Percentiles rank a stretch among this genome's conserved stretches.
Evolutionary conservation across 2,329 filamentous ascomycete species (phyloP).

Genomic region (Phyllosticta citrichinensis): DNA sequence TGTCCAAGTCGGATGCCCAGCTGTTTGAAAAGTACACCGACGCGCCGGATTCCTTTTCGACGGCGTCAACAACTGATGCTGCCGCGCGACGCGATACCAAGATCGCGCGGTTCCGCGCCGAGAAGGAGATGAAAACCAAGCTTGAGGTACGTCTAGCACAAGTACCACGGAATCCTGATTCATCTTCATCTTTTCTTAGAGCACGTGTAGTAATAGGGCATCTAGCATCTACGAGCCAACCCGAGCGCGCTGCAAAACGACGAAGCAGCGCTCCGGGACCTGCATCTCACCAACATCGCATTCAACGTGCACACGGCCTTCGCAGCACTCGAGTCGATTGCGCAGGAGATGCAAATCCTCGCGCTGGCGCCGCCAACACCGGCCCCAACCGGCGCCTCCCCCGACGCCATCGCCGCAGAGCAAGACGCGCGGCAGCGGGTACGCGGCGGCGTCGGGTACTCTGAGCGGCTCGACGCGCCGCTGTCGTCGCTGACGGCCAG

Average conservation of each 20-base stretch:
- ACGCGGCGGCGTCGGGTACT: constrained; percentile 45
- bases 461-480: constrained; percentile 63
- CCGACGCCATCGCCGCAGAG: constrained; percentile 14
- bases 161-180: not conserved
- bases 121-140: constrained; percentile 75
- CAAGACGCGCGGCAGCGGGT: constrained; percentile 38
- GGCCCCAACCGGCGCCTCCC: constrained; percentile 24
- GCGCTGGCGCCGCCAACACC: constrained; percentile 55
- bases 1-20: constrained; percentile 54
- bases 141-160: constrained; percentile 52
- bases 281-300: constrained; percentile 66
- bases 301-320: constrained; percentile 72
- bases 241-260: constrained; percentile 58
- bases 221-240: constrained; percentile 49
- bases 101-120: constrained; percentile 72
- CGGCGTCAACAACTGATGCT: constrained; percentile 56
- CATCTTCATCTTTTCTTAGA: constrained; percentile 2
- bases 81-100: constrained; percentile 69
- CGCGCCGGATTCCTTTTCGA: constrained; percentile 60
- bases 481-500: constrained; percentile 32
- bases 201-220: constrained; percentile 7
- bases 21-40: constrained; percentile 66
- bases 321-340: constrained; percentile 75
- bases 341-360: constrained; percentile 75
- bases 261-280: constrained; percentile 70